phyloP scores from a whole-genome alignment of 768 basidiomycete genomes.

The Lactifluus rugatus region DNA sequence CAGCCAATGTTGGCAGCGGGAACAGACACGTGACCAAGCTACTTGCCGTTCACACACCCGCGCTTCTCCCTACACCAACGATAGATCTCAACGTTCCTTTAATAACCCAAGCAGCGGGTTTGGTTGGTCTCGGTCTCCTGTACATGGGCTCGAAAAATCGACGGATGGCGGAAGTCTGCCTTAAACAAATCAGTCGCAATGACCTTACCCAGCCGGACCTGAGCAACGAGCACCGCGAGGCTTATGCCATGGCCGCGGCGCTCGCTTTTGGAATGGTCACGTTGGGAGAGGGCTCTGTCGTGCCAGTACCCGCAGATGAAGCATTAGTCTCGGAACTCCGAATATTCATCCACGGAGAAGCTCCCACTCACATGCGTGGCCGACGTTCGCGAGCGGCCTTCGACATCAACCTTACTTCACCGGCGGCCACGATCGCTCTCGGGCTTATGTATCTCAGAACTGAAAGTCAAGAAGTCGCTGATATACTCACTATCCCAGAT shows the following conservation, averaged over 20 bases:
- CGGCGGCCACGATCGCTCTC: slow-evolving; percentile 82
- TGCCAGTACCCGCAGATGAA: slow-evolving; percentile 60
- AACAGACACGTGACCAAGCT: slow-evolving; percentile 87
- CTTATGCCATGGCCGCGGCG: slow-evolving; percentile 82
- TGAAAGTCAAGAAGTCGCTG: slow-evolving; percentile 74
- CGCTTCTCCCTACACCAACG: slow-evolving; percentile 76
- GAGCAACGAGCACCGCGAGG: slow-evolving; percentile 83
- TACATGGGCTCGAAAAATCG: slow-evolving; percentile 83
- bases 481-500: slow-evolving; percentile 74
- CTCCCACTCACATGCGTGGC: slow-evolving; percentile 31
- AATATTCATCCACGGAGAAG: slow-evolving; percentile 68
- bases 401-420: slow-evolving; percentile 85
- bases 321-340: slow-evolving; percentile 58
- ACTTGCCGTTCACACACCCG: slow-evolving; percentile 87
- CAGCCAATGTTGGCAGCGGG: slow-evolving; percentile 77
- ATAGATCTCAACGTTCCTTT: slow-evolving; percentile 87
- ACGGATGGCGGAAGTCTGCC: slow-evolving; percentile 86
- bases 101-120: slow-evolving; percentile 80
- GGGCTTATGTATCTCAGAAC: slow-evolving; percentile 91
- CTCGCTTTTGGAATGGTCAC: slow-evolving; percentile 95
- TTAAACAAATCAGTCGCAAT: slow-evolving; percentile 70
- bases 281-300: slow-evolving; percentile 71
- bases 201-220: slow-evolving; percentile 76
- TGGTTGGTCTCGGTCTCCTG: slow-evolving; percentile 80
- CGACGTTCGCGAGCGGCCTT: slow-evolving; percentile 40